Conservation (phyloP, 2,329 filamentous ascomycete species). For the Verticillium dahliae region DNA sequence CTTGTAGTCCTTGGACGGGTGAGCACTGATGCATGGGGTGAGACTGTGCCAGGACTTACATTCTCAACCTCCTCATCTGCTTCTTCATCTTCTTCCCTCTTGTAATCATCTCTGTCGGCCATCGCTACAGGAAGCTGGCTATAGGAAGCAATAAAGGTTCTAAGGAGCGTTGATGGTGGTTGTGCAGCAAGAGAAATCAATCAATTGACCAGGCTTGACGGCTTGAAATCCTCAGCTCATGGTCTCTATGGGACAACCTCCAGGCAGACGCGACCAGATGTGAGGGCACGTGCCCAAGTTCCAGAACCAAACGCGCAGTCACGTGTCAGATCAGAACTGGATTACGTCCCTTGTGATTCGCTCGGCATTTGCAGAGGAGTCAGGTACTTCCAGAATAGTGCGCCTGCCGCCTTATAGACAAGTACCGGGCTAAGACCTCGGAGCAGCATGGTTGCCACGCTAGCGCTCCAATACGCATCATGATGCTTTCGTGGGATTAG, state of each 20-base stretch:
- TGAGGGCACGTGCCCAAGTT: background rate
- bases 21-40: background rate
- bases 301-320: background rate
- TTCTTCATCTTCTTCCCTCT: constrained; percentile 57
- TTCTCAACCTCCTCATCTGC: constrained; percentile 48
- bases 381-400: background rate
- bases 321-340: background rate
- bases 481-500: background rate
- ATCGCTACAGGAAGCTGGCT: constrained; percentile 11
- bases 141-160: background rate
- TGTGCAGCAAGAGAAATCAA: background rate
- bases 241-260: constrained; percentile 1
- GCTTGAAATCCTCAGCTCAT: background rate
- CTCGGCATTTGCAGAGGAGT: background rate
- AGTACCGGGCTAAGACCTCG: background rate
- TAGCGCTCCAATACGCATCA: background rate
- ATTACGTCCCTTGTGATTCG: background rate
- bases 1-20: constrained; percentile 65
- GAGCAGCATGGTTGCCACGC: background rate
- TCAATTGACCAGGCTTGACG: background rate
- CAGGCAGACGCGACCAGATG: constrained; percentile 6
- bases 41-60: constrained; percentile 44
- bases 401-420: background rate
- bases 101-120: constrained; percentile 36
- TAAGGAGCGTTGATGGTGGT: background rate